Percentiles rank a stretch among this genome's conserved stretches.
phyloP scores from a whole-genome alignment of 1,139 yeast genomes.

The Suhomyces wounanorum region DNA sequence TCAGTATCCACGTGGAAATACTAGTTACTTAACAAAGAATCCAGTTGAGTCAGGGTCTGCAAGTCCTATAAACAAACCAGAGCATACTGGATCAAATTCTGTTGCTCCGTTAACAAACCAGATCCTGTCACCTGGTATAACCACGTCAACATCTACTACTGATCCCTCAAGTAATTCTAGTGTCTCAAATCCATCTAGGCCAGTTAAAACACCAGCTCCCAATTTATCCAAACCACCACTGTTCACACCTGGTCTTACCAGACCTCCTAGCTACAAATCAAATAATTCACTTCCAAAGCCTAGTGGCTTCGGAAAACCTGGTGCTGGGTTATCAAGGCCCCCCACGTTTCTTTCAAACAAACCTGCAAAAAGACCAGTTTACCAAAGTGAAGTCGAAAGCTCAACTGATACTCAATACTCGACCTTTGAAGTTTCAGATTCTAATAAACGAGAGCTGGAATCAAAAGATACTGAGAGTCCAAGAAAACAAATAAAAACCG shows the following conservation, averaged over 20 bases:
- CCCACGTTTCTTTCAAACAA: conserved; percentile 26
- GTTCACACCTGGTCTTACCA: conserved; percentile 15
- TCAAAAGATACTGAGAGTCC: conserved; percentile 11
- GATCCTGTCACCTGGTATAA: neutral
- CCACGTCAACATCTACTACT: neutral
- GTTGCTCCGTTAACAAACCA: neutral
- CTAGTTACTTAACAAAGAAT: neutral
- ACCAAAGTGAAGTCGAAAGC: neutral
- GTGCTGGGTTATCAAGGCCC: conserved; percentile 22
- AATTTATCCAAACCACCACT: conserved; percentile 12
- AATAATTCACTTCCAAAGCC: conserved; percentile 15
- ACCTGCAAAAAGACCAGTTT: conserved; percentile 11
- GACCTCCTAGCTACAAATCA: conserved; percentile 19
- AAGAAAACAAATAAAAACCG: conserved; percentile 16
- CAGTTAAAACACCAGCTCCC: neutral
- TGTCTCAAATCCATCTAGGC: neutral
- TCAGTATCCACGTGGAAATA: neutral
- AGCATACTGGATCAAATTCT: neutral
- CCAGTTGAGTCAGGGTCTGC: neutral
- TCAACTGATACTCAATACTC: conserved; percentile 1
- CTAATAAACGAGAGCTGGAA: conserved; percentile 14
- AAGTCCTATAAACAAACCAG: neutral
- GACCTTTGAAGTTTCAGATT: conserved; percentile 1
- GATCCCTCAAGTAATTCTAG: neutral
- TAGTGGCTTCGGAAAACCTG: conserved; percentile 21